Evolutionary conservation across 106 monocot genomes (phyloP).

Genomic region (Hemerocallis citrina): DNA sequence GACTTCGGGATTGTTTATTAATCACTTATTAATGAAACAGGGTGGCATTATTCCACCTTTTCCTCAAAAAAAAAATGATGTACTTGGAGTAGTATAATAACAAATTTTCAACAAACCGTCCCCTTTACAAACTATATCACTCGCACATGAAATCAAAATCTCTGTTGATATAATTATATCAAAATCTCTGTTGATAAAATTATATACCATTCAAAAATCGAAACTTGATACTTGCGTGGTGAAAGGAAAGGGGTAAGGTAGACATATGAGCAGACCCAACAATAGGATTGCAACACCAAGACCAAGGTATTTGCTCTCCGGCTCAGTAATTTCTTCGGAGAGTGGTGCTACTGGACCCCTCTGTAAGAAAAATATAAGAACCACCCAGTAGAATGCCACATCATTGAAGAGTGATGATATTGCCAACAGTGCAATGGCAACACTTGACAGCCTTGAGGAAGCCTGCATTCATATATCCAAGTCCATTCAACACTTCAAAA

Average conservation of each 20-base stretch:
- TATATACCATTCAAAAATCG: constrained; percentile 67
- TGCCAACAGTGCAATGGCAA: constrained; percentile 62
- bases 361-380: constrained; percentile 86
- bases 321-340: constrained; percentile 87
- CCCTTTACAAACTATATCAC: no score
- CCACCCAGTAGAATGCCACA: constrained; percentile 89
- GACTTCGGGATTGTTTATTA: no score
- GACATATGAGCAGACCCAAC: constrained; percentile 66
- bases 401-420: constrained; percentile 81
- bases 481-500: neutral
- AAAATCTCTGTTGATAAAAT: no score
- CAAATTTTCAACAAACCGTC: no score
- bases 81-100: no score
- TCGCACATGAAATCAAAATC: no score
- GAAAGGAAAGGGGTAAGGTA: constrained; percentile 94
- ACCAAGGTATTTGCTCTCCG: constrained; percentile 39
- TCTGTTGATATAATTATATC: no score
- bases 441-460: constrained; percentile 42
- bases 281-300: constrained; percentile 69
- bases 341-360: constrained; percentile 89
- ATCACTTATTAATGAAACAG: no score
- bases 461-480: constrained; percentile 23
- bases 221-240: constrained; percentile 20
- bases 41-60: no score
- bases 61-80: no score